These are phyloP conservation scores for Staphylotrichum longicolle DNA, from an alignment of 495 filamentous ascomycete genomes.

Conservation along the genomic window DNA sequence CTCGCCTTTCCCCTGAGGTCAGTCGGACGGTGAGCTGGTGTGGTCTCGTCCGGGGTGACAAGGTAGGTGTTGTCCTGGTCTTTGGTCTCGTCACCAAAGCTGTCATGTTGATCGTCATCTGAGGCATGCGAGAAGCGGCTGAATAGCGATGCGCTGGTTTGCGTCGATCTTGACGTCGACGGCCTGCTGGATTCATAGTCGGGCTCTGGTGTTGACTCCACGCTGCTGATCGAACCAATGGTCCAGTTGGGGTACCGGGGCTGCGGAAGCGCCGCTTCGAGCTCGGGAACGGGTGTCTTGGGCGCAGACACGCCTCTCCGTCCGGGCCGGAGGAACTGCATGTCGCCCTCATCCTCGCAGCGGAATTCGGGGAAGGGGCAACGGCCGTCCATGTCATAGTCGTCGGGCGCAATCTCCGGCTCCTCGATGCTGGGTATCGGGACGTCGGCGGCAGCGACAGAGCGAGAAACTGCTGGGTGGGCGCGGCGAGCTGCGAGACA, in stretches of 20 bases:
- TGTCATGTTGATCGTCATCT: slow-evolving; percentile 46
- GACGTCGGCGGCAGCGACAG: slow-evolving; percentile 56
- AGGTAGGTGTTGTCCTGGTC: slow-evolving; percentile 27
- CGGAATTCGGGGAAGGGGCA: slow-evolving; percentile 28
- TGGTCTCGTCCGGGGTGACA: slow-evolving; percentile 17
- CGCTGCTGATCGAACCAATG: slow-evolving; percentile 45
- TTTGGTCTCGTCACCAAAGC: slow-evolving; percentile 40
- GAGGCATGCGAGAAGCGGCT: slow-evolving; percentile 49
- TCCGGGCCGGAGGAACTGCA: slow-evolving; percentile 32
- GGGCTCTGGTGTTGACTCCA: slow-evolving; percentile 46
- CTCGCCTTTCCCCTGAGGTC: slow-evolving; percentile 32
- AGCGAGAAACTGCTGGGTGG: slow-evolving; percentile 57
- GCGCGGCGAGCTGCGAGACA: slow-evolving; percentile 47
- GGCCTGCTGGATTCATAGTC: slow-evolving; percentile 52
- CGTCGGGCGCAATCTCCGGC: slow-evolving; percentile 31
- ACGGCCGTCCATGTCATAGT: slow-evolving; percentile 36
- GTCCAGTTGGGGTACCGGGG: slow-evolving; percentile 49
- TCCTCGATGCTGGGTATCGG: slow-evolving; percentile 56
- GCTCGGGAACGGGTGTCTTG: slow-evolving; percentile 46
- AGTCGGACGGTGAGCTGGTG: slow-evolving; percentile 17
- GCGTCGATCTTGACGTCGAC: slow-evolving; percentile 50
- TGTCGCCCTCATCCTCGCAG: slow-evolving; percentile 33
- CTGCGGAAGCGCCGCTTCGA: slow-evolving; percentile 34
- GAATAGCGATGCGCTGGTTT: slow-evolving; percentile 49
- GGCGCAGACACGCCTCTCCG: slow-evolving; percentile 42